Evolutionary conservation across 1,284 basidiomycete genomes (phyloP), one percentile per base, ranked within the genome.

Genomic region (Malassezia psittaci): DNA sequence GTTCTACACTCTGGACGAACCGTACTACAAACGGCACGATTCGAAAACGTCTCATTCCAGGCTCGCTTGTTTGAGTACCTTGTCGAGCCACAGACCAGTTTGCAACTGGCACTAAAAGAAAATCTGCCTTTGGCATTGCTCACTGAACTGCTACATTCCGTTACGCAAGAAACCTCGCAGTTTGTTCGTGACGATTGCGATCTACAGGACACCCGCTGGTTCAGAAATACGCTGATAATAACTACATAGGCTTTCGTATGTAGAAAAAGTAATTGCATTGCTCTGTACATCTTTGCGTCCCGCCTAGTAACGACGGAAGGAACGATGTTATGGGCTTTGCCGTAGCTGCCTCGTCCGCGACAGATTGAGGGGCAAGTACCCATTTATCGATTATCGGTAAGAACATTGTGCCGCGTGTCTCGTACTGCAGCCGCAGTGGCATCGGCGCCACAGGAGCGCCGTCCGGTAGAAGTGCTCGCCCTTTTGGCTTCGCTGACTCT

Each of bases 21-120:
- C 5, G 88, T 96, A 39, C 79, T 96, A 0, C 87, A 93, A 72
- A 88, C 86, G 0, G 87, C 90, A 83, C 49, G 60, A 10, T 73
- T 64, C 54, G 61, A 57, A 38, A 63, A 66, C 33, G 56, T 51
- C 5, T 61, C 60, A 9, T 63, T 74, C 19, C 61, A 63, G 24
- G 54, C 54, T 11, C 60, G 68, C 35, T 52, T 68, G 13, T 16
- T 69, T 21, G 58, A 49, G 32, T 63, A 60, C 48, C 48, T 66
- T 12, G 47, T 12, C 21, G 12, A 21, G 34, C 15, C 64, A 2
- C 59, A 61, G 8, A 68, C 68, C 19, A 65, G 66, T 4, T 32
- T 70, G 11, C 63, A 70, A 35, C 52, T 72, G 5, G 69, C 71
- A 0, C 55, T 57, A 15, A 45, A 47, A 36, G 71, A 74, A 37